Evolutionary conservation across 1,139 yeast genomes (phyloP).

Genomic region (Nakaseomyces bracarensis): DNA sequence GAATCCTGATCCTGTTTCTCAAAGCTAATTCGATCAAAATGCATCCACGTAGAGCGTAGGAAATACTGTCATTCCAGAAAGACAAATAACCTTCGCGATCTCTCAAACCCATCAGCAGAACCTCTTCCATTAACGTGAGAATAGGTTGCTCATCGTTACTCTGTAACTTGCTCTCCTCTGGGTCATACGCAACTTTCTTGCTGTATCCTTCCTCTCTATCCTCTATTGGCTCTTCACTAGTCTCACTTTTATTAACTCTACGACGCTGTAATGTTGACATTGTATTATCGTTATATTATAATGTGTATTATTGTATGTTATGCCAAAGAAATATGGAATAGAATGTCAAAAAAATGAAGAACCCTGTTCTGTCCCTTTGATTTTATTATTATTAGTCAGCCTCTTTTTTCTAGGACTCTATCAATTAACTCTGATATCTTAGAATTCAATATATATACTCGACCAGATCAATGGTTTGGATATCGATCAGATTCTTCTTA

Average conservation of each 20-base stretch:
- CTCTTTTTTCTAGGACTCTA: too few species aligned
- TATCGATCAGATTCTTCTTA: too few species aligned
- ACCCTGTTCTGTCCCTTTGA: too few species aligned
- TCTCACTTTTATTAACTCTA: constrained; percentile 34
- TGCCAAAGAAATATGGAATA: too few species aligned
- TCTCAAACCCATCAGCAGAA: constrained; percentile 80
- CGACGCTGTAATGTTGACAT: constrained; percentile 44
- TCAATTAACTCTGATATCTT: too few species aligned
- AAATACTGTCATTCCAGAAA: constrained; percentile 96
- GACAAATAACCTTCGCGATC: constrained; percentile 94
- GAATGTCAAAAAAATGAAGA: too few species aligned
- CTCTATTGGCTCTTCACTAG: constrained; percentile 14
- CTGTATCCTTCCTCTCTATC: constrained; percentile 18
- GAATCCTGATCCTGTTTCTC: constrained; percentile 79
- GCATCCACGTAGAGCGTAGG: constrained; percentile 93
- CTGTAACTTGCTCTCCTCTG: constrained; percentile 42
- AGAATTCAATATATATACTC: too few species aligned
- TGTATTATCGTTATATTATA: neutral
- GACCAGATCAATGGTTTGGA: too few species aligned
- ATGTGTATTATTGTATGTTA: too few species aligned
- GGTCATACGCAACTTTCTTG: constrained; percentile 44
- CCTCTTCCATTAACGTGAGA: constrained; percentile 93
- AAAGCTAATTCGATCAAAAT: constrained; percentile 86
- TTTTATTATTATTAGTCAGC: too few species aligned
- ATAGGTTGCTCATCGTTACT: constrained; percentile 46